A percentile compares a stretch with the other conserved stretches of the same genome.
These are phyloP conservation scores for Malassezia restricta DNA, from an alignment of 1,284 basidiomycete genomes.

Conservation along the genomic window DNA sequence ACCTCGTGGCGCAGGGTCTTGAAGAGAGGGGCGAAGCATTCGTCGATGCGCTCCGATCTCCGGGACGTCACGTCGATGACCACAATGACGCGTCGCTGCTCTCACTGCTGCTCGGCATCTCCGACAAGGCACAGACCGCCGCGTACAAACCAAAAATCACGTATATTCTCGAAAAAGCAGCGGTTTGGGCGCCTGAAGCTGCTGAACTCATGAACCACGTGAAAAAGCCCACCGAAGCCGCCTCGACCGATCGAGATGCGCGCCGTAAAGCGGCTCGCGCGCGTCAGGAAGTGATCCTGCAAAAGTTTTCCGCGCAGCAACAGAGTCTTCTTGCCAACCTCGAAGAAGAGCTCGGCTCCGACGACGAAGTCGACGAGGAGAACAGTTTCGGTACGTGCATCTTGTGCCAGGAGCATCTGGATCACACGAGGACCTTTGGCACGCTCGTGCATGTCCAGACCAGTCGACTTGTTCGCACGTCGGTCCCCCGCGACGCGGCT, in stretches of 20 bases:
- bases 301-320: slow-evolving; percentile 42
- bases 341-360: slow-evolving; percentile 33
- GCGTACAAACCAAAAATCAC: slow-evolving; percentile 28
- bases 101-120: slow-evolving; percentile 21
- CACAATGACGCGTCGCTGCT: slow-evolving; percentile 14
- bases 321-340: slow-evolving; percentile 35
- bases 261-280: slow-evolving; percentile 34
- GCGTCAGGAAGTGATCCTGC: slow-evolving; percentile 42
- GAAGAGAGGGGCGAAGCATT: slow-evolving; percentile 24
- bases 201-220: slow-evolving; percentile 11
- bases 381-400: slow-evolving; percentile 68
- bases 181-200: slow-evolving; percentile 11
- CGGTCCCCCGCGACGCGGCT: slow-evolving; percentile 56
- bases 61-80: not conserved
- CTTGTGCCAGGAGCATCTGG: slow-evolving; percentile 90
- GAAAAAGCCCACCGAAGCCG: not conserved
- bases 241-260: slow-evolving; percentile 30
- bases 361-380: slow-evolving; percentile 26
- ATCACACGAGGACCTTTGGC: slow-evolving; percentile 64
- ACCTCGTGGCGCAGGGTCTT: slow-evolving; percentile 47
- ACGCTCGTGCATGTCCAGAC: slow-evolving; percentile 80
- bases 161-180: slow-evolving; percentile 28
- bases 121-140: slow-evolving; percentile 24
- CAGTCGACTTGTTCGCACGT: slow-evolving; percentile 68
- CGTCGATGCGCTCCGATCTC: slow-evolving; percentile 13